Evolutionary conservation across 352 stramenopile species (phyloP).

Genomic region (Bremia lactucae): DNA sequence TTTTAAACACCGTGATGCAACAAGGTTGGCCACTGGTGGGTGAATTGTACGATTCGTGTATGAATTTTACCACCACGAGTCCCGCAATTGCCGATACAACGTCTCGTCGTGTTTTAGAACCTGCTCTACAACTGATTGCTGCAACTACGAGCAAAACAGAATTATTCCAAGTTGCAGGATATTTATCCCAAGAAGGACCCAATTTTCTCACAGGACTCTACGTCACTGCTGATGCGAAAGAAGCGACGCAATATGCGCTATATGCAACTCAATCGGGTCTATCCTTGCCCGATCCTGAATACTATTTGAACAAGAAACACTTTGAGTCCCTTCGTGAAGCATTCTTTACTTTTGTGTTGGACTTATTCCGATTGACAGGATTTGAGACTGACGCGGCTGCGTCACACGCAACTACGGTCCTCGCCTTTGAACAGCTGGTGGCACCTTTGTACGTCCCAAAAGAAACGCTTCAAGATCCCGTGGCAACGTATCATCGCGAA

Average conservation of each 20-base stretch:
- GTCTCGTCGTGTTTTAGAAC: background rate
- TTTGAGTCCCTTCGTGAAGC: background rate
- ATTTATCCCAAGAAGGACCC: background rate
- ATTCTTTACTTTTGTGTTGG: background rate
- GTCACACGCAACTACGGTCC: background rate
- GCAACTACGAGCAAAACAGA: background rate
- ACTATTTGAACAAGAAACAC: background rate
- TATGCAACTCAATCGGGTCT: background rate
- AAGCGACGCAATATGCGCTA: background rate
- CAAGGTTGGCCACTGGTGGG: conserved; percentile 40
- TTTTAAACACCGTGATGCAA: conserved; percentile 41
- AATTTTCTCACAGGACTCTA: background rate
- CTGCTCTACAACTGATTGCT: background rate
- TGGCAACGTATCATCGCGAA: background rate
- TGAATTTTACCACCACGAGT: background rate
- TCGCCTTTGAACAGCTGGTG: background rate
- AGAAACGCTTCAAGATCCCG: background rate
- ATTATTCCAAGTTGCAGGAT: background rate
- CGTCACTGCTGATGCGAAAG: background rate
- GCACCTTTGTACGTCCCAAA: background rate
- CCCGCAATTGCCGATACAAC: background rate
- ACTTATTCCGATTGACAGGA: background rate
- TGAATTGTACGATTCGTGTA: background rate
- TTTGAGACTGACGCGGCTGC: background rate
- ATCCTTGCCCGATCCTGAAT: background rate